Base-by-base conservation (phyloP, 192 early-diverging fungal genomes). In the Linderina pennispora region DNA sequence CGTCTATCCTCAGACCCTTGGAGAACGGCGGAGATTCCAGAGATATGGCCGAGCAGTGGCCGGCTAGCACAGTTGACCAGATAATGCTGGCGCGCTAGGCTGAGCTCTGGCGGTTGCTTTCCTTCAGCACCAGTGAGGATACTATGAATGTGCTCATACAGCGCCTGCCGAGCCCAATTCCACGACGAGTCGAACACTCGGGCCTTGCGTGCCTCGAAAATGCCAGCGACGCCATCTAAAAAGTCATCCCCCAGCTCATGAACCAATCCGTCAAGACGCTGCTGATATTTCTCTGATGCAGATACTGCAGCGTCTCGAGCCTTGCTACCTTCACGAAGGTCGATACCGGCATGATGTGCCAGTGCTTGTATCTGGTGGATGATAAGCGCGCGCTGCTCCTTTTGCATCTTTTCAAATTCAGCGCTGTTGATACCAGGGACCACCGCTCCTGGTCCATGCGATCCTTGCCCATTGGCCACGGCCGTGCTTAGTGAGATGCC, bases 101-200 rank as follows among this genome's bases (percentile, higher is more conserved):
- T 15, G 70, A 59, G 87, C 81, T 17, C 87, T 69, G 45, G 71
- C 79, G 40, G 81, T 77, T 42, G 84, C 82, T 54, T 79, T 85
- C n/a, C n/a, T n/a, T n/a, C n/a, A n/a, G 28, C 28, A 31, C 11
- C 28, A 31, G 72, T 88, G 90, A 43, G 76, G 54, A 38, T 88
- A 80, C 54, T 90, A 84, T 91, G 92, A 54, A 88, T 89, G 40
- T 33, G 22, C 31, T 39, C 55, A 55, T 41, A 77, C 42, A 37
- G 57, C 22, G 37, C 61, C 47, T 65, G 70, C 35, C 45, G 65
- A 36, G 90, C 77, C 92, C 94, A 97, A 77, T 94, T 94, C 94
- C 94, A 97, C 80, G 84, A 84, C 40, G 94, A 97, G 54, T 97
- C 91, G 62, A 88, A 97, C 21, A 50, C 75, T 32, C 94, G 86